Base-by-base conservation (phyloP, 768 basidiomycete species). In the Trametes sanguinea region DNA sequence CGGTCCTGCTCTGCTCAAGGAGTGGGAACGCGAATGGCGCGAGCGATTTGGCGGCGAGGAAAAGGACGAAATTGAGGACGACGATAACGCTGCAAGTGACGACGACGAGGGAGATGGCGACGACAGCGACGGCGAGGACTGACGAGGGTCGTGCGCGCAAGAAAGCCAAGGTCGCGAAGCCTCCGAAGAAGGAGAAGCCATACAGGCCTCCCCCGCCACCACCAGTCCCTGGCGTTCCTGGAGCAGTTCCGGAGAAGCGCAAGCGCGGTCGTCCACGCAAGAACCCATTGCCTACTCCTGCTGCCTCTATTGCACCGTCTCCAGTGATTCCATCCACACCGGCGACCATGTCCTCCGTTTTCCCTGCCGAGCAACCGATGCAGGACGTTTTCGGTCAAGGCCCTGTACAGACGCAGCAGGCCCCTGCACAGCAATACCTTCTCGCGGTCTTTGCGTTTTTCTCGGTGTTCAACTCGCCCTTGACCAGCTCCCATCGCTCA, bases 251-350 rank as follows among this genome's bases (percentile, higher is more conserved):
- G 0, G 89, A 91, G 77, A 94, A 92, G 78, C 81, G 91, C 67
- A 94, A 94, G 77, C 83, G 92, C 7, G 92, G 92, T 13, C 76
- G 92, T 33, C 92, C 92, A 14, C 82, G 90, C 67, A 94, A 94
- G 76, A 80, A 86, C 48, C 78, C 82, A 10, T 77, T 83, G 0
- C 78, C 81, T 16, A 55, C 74, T 4, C 64, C 75, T 6, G 51
- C 58, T 16, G 27, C 29, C 11, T 33, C 62, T 30, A 33, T 67
- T 11, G 58, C 65, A 33, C 62, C 69, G 3, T 62, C 63, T 33
- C 65, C 68, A 4, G 53, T 60, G 11, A 56, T 63, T 5, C 43
- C 62, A 6, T 30, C 67, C 10, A 14, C 61, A 16, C 22, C 61
- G 13, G 53, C 68, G 37, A 63, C 65, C 37, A 63, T 54, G 29